Conservation (phyloP, 2,329 filamentous ascomycete species). For the Sclerotinia spermophila region DNA sequence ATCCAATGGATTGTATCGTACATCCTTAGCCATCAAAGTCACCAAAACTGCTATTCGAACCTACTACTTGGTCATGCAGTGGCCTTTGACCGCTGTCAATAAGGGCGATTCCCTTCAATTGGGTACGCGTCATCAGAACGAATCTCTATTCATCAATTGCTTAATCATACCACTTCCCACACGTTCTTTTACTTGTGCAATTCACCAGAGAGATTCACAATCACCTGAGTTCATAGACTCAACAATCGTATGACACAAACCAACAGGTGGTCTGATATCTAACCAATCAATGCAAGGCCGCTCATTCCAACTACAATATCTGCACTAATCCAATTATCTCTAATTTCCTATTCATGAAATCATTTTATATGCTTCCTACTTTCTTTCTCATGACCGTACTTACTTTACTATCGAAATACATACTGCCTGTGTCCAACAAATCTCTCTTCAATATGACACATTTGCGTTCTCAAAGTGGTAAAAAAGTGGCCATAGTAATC, state of each 20-base stretch:
- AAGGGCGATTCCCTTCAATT: background rate
- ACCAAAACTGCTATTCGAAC: background rate
- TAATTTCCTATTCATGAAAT: background rate
- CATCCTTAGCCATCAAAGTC: background rate
- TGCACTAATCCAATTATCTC: background rate
- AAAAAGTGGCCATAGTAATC: slow-evolving; percentile 51
- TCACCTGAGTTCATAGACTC: background rate
- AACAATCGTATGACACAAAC: background rate
- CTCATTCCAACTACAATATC: background rate
- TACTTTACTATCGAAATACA: background rate
- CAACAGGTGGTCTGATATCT: slow-evolving; percentile 1
- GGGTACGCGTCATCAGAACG: background rate
- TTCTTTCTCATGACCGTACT: background rate
- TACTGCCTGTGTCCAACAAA: background rate
- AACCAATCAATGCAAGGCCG: background rate
- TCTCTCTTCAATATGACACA: background rate
- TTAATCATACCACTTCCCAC: background rate
- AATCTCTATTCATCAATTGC: background rate
- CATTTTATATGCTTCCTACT: background rate
- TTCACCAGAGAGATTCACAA: background rate
- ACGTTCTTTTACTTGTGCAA: background rate
- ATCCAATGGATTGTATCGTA: background rate
- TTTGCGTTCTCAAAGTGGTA: background rate
- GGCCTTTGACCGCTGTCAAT: background rate
- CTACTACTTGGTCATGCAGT: background rate